These are phyloP conservation scores for Glomus cerebriforme DNA, from an alignment of 192 early-diverging fungal genomes.

Conservation along the genomic window DNA sequence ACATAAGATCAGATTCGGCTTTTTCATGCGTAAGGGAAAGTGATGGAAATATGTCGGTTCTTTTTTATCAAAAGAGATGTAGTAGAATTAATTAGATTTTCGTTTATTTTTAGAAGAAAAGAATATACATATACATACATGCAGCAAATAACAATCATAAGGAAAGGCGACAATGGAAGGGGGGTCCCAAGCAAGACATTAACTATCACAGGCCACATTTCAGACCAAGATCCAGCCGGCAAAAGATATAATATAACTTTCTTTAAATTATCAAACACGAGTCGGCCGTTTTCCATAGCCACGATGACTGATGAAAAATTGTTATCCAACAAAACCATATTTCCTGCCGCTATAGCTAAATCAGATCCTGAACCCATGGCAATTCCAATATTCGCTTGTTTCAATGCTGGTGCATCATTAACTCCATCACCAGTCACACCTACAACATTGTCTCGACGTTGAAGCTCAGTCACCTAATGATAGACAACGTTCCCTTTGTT, in stretches of 20 bases:
- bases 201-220: constrained; percentile 74
- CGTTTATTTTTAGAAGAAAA: neutral
- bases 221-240: constrained; percentile 74
- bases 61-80: constrained; percentile 33
- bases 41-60: constrained; percentile 63
- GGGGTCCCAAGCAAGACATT: constrained; percentile 83
- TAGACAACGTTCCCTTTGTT: constrained; percentile 71
- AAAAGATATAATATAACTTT: constrained; percentile 85
- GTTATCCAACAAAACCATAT: constrained; percentile 60
- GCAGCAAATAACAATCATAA: constrained; percentile 77
- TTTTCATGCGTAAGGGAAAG: constrained; percentile 76
- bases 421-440: constrained; percentile 94
- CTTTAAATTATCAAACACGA: constrained; percentile 86
- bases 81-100: neutral
- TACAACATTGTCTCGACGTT: constrained; percentile 68
- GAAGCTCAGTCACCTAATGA: constrained; percentile 75
- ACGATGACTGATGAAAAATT: constrained; percentile 45
- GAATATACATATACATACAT: constrained; percentile 59
- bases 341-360: constrained; percentile 71
- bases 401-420: constrained; percentile 91
- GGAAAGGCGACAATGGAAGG: constrained; percentile 73
- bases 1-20: constrained; percentile 75
- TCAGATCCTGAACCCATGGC: constrained; percentile 86
- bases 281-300: constrained; percentile 80
- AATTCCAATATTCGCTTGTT: constrained; percentile 85